These are phyloP conservation scores for bread wheat (Triticum aestivum) DNA, from an alignment of 176 grass and related monocot species.

Conservation along the genomic window IWGSC_CS_RefSeq_v2.1 NC_057803.1:148762486-148762985, in stretches of 20 bases:
- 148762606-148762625: neutral
- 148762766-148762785: neutral
- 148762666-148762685: neutral
- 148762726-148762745: neutral
- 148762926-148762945: neutral
- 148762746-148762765: neutral
- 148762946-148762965: neutral
- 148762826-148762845: neutral
- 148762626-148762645: neutral
- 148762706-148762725: neutral
- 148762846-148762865: neutral
- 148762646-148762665: neutral
- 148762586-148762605: neutral
- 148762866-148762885: conserved; percentile 5
- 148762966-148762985: neutral
- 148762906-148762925: neutral
- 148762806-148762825: neutral
- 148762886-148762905: neutral
- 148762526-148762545: neutral
- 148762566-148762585: neutral
- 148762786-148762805: neutral
- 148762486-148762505: neutral
- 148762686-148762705: neutral
- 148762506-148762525: neutral
- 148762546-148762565: neutral